Conservation (phyloP, 768 basidiomycete genomes). For the Mycena rebaudengoi region DNA sequence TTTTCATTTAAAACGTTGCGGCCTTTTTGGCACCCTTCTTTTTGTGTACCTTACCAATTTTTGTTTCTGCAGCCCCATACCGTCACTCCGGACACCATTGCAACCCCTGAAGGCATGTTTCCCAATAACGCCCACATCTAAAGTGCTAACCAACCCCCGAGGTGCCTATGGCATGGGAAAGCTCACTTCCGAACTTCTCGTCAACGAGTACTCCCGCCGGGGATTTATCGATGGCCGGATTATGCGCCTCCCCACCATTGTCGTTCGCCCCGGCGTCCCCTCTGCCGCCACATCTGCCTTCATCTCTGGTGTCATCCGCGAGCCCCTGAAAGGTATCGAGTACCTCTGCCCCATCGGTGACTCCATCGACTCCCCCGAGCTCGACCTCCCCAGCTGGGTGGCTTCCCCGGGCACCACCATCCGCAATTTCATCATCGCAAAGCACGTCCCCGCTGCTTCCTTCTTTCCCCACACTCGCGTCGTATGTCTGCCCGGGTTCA, state of each 20-base stretch:
- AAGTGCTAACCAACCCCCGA: no score
- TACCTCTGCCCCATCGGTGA: conserved; percentile 63
- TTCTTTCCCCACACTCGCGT: conserved; percentile 58
- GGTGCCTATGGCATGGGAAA: conserved; percentile 68
- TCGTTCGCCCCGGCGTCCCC: conserved; percentile 63
- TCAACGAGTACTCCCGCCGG: conserved; percentile 67
- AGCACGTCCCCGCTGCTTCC: conserved; percentile 51
- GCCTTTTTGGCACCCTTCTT: no score
- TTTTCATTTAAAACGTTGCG: no score
- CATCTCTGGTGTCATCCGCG: conserved; percentile 65
- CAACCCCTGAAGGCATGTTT: conserved; percentile 63
- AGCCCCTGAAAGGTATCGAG: conserved; percentile 60
- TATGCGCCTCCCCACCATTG: conserved; percentile 67
- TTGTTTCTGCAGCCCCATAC: conserved; percentile 47
- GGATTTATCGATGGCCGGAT: conserved; percentile 68
- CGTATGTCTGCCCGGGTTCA: conserved; percentile 69
- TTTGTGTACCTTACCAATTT: no score
- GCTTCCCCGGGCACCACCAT: conserved; percentile 60
- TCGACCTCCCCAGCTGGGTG: conserved; percentile 59
- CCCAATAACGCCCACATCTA: no score
- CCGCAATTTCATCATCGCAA: conserved; percentile 59
- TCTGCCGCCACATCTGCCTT: conserved; percentile 64
- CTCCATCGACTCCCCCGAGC: conserved; percentile 49
- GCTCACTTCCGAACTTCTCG: conserved; percentile 60
- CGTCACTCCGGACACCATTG: conserved; percentile 56